Base-by-base conservation (phyloP, 129 eudicot species). In the Solidago caesia region DNA sequence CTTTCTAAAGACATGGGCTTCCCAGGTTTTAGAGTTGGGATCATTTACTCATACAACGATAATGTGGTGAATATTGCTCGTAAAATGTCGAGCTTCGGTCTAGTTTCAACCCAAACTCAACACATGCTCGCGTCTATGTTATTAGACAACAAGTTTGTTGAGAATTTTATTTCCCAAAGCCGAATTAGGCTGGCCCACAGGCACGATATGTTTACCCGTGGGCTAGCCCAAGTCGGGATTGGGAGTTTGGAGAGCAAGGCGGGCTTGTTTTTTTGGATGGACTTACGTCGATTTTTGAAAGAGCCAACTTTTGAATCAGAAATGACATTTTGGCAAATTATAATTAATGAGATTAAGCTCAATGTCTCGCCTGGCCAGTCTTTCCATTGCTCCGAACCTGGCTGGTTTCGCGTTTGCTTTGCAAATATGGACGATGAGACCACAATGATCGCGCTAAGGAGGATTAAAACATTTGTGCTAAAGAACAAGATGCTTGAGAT, bases 11-110 rank as follows among this genome's bases (percentile, higher is more conserved):
- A 88, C 44, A 75, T 85, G 82, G 90, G 90, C 26, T 80, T 88
- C 61, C 94, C 94, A 0, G 94, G 94, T 4, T 88, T 88, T 70
- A 76, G 94, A 60, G 89, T 85, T 4, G 94, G 94, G 69, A 79
- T 84, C 8, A 75, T 88, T 7, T 88, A 85, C 71, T 88, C 94
- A 0, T 88, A 88, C 85, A 88, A 88, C 43, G 85, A 88, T 33
- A 6, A 64, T 3, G 94, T 88, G 4, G 85, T 85, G 7, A 79
- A n/a, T 9, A 48, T 78, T 21, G 90, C 90, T 0, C 68, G 90
- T 39, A 88, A 82, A 68, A 85, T 88, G 90, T 85, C 94, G 5
- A 88, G 90, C 41, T 88, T 88, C 10, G 86, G 88, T 29, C 81
- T 85, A 0, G 85, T 88, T 53, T 88, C 94, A 13, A 72, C 94